A percentile compares a stretch with the other conserved stretches of the same genome.
These are phyloP conservation scores for Pseudonectria foliicola DNA, from an alignment of 2,329 filamentous ascomycete genomes.

Conservation along the genomic window DNA sequence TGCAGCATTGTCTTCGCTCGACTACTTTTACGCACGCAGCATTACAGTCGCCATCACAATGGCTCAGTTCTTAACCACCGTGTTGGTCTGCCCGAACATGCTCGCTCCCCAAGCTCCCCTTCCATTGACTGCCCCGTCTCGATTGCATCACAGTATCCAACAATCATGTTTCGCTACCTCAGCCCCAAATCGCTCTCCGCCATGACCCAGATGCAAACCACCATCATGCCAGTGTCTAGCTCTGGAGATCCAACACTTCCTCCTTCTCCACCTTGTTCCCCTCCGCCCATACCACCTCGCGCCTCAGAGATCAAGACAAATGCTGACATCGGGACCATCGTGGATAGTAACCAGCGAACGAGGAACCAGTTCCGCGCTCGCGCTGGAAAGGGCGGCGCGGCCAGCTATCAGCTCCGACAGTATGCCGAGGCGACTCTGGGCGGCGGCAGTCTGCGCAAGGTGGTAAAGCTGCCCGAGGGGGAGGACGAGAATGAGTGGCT, in stretches of 20 bases:
- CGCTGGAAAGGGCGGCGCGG: conserved; percentile 79
- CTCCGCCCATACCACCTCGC: conserved; percentile 7
- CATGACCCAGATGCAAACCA: conserved; percentile 23
- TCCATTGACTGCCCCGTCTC: conserved; percentile 1
- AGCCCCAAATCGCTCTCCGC: conserved; percentile 26
- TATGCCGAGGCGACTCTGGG: conserved; percentile 97
- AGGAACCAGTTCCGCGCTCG: conserved; percentile 89
- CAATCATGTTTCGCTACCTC: conserved; percentile 27
- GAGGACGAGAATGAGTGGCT: conserved; percentile 98
- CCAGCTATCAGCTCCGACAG: conserved; percentile 85
- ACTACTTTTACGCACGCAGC: conserved; percentile 5
- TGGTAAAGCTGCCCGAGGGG: conserved; percentile 92
- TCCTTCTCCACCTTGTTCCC: conserved; percentile 10
- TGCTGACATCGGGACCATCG: conserved; percentile 23
- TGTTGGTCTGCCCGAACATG: conserved; percentile 26
- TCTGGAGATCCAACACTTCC: conserved; percentile 6
- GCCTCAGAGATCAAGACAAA: conserved; percentile 1
- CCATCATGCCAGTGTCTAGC: conserved; percentile 24
- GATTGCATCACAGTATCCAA: conserved; percentile 10
- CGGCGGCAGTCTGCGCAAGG: conserved; percentile 88
- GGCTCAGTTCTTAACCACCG: conserved; percentile 37
- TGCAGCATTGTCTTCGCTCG: conserved; percentile 19
- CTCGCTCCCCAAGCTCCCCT: background rate
- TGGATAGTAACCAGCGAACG: conserved; percentile 70
- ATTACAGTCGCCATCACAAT: conserved; percentile 19